Percentiles rank a stretch among this genome's conserved stretches.
These are phyloP conservation scores for Straminergon stramineum DNA, from an alignment of 225 moss, liverwort and hornwort genomes.

Conservation along the genomic window DNA sequence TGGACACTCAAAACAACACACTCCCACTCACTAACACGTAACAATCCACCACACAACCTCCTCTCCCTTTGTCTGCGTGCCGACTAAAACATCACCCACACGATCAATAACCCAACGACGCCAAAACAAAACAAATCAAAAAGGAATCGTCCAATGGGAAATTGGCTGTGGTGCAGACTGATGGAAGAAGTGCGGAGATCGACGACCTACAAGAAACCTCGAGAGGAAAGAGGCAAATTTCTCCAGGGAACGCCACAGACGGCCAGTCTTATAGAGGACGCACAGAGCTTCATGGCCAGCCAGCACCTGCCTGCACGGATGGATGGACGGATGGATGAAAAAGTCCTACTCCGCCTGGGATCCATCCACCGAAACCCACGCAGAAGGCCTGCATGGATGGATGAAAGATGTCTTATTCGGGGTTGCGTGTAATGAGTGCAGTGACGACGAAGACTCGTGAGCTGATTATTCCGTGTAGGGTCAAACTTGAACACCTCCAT, in stretches of 20 bases:
- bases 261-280: background rate
- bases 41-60: background rate
- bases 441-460: background rate
- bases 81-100: background rate
- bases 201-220: background rate
- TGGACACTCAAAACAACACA: background rate
- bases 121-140: background rate
- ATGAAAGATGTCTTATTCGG: conserved; percentile 8
- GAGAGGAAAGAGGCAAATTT: background rate
- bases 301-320: background rate
- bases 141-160: background rate
- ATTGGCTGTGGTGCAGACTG: background rate
- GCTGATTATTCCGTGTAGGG: conserved; percentile 9
- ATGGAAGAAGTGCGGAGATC: background rate
- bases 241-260: background rate
- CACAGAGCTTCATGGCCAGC: background rate
- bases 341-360: background rate
- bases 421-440: conserved; percentile 18
- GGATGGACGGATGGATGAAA: background rate
- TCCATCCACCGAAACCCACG: background rate
- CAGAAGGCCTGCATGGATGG: background rate
- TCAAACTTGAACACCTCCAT: conserved; percentile 8
- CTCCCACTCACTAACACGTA: background rate
- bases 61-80: background rate
- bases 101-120: background rate